Evolutionary conservation across 495 filamentous ascomycete species (phyloP).

Genomic region (Mytilinidion resinicola): DNA sequence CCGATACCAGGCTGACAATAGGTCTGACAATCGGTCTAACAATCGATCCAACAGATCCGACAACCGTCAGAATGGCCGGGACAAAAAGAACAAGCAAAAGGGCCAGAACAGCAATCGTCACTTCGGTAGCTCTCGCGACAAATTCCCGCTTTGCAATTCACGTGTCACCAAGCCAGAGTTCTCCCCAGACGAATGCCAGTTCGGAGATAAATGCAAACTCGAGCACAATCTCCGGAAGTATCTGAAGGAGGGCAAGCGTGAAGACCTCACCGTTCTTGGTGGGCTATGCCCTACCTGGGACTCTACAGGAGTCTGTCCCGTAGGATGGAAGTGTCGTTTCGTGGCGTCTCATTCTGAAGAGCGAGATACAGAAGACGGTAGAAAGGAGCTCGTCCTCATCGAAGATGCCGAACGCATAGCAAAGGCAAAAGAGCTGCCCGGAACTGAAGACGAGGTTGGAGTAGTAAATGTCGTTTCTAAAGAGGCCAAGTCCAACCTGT

Average conservation of each 20-base stretch:
- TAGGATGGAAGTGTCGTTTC: constrained; percentile 92
- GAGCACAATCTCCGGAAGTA: constrained; percentile 82
- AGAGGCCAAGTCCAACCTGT: constrained; percentile 61
- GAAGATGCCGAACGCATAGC: constrained; percentile 40
- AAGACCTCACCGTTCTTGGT: constrained; percentile 65
- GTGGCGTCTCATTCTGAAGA: constrained; percentile 75
- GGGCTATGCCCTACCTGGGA: constrained; percentile 78
- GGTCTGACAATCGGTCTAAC: too few relatives aligned
- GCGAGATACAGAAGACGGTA: constrained; percentile 64
- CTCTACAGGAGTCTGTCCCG: constrained; percentile 62
- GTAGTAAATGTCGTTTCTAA: constrained; percentile 66
- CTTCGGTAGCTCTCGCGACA: constrained; percentile 78
- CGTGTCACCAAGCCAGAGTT: constrained; percentile 64
- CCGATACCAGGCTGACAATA: constrained; percentile 17
- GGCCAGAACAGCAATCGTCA: constrained; percentile 82
- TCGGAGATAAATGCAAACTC: constrained; percentile 68
- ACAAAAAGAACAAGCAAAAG: constrained; percentile 58
- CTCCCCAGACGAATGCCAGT: constrained; percentile 62
- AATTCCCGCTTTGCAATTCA: constrained; percentile 68
- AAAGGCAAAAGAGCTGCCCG: constrained; percentile 26
- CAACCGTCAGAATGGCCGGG: constrained; percentile 32
- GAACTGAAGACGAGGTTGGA: constrained; percentile 48
- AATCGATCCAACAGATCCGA: constrained; percentile 24
- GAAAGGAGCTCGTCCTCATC: constrained; percentile 67
- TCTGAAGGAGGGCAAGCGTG: constrained; percentile 71